A percentile compares a stretch with the other conserved stretches of the same genome.
phyloP scores from a whole-genome alignment of 768 basidiomycete species.

The Termitomyces sp. region DNA sequence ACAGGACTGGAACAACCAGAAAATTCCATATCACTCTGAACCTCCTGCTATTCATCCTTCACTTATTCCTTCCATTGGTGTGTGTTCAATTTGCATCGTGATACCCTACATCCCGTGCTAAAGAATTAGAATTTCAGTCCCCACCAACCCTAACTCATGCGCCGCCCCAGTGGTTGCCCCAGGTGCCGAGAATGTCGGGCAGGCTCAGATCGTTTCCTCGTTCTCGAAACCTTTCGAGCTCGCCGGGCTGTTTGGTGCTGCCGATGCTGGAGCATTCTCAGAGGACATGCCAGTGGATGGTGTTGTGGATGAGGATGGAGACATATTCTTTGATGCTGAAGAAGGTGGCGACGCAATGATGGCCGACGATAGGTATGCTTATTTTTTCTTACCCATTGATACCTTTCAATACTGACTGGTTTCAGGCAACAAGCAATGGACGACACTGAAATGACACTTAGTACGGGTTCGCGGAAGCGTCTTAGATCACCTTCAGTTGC shows the following conservation, averaged over 20 bases:
- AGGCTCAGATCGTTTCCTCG: constrained; percentile 68
- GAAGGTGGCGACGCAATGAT: constrained; percentile 28
- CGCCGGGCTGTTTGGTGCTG: constrained; percentile 74
- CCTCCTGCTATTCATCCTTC: constrained; percentile 81
- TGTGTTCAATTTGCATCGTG: constrained; percentile 1
- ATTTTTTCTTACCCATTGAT: not conserved
- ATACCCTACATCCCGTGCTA: not conserved
- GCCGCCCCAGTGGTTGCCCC: constrained; percentile 42
- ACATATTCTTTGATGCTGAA: constrained; percentile 37
- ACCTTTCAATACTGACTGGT: not conserved
- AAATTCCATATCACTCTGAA: constrained; percentile 82
- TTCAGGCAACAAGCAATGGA: constrained; percentile 28
- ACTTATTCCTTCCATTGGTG: constrained; percentile 51
- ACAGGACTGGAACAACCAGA: constrained; percentile 94
- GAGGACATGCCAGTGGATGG: constrained; percentile 37
- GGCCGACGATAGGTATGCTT: constrained; percentile 34
- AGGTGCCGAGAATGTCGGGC: constrained; percentile 76
- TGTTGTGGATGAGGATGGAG: constrained; percentile 38
- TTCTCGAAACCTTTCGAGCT: constrained; percentile 77
- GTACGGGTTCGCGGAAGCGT: constrained; percentile 31
- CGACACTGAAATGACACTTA: constrained; percentile 24
- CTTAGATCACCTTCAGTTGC: constrained; percentile 28
- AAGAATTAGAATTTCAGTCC: constrained; percentile 12
- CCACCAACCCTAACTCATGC: constrained; percentile 20
- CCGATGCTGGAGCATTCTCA: constrained; percentile 78